Base-by-base conservation (phyloP, 306 rosid genomes). In the Styphnolobium japonicum region DNA sequence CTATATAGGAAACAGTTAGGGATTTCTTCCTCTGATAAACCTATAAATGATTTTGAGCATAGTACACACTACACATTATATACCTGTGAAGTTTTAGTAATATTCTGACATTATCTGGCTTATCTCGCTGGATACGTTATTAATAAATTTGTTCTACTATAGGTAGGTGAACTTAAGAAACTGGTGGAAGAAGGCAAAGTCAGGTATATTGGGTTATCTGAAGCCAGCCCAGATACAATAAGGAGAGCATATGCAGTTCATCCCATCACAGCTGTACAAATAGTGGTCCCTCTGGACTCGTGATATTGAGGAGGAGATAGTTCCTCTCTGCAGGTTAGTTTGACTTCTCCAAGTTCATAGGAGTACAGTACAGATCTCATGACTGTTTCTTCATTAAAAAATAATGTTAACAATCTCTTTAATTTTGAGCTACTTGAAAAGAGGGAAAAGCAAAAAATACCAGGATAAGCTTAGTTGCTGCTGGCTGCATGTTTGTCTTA, bases 241-340 rank as follows among this genome's bases (percentile, higher is more conserved):
- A 89, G 85, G 62, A 91, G 98, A 82, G 98, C 97, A 2, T 94
- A 93, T 81, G 93, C 90, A 1, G 90, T 91, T 81, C 98, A 91
- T 83, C 97, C 94, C 2, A 80, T 93, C 75, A 88, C 94, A 0
- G 97, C 94, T 7, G 6, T 93, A 11, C 98, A 91, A 68, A 87
- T 88, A 75, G 78, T 93, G 93, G 93, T 93, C 98, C 2, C 81
- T 93, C 0, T 93, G 97, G 94, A 77, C 87, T 40, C 93, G 98
- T 19, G 98, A 93, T 19, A 80, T 93, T 16, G 94, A 93, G 66
- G 90, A 89, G 0, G 94, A 81, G 77, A 81, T 91, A 27, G 18
- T 93, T 71, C 98, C 94, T 7, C 88, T 91, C 8, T 93, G 97
- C 88, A 85, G 90, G 98, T 93, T 49, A 46, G 22, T 64, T 64